A percentile compares a stretch with the other conserved stretches of the same genome.
phyloP scores from a whole-genome alignment of 495 filamentous ascomycete species.

The Aspergillus panamensis region DNA sequence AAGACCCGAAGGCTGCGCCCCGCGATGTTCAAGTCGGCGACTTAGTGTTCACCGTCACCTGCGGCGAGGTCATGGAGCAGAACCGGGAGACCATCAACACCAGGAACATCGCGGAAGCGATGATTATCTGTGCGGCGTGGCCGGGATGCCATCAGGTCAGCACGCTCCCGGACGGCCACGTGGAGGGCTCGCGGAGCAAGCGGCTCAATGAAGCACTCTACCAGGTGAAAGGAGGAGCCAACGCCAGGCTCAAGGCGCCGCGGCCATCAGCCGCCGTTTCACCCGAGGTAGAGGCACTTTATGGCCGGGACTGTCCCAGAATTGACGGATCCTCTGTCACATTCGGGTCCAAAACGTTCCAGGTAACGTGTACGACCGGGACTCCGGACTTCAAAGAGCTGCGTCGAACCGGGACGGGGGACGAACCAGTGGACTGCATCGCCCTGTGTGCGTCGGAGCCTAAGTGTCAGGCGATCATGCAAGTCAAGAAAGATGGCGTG shows the following conservation, averaged over 20 bases:
- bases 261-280: neutral
- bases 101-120: neutral
- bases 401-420: neutral
- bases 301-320: neutral
- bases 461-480: neutral
- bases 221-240: neutral
- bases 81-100: neutral
- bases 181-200: neutral
- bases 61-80: neutral
- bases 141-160: neutral
- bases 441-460: neutral
- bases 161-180: neutral
- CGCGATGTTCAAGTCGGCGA: neutral
- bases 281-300: neutral
- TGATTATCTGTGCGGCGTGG: neutral
- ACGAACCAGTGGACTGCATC: neutral
- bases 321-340: neutral
- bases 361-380: neutral
- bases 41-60: neutral
- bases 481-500: neutral
- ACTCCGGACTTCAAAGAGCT: neutral
- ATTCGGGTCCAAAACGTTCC: neutral
- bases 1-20: neutral
- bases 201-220: neutral
- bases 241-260: neutral